These are phyloP conservation scores for Fraxinus anomala DNA, from an alignment of 257 asterid genomes.

Conservation along the genomic window DNA sequence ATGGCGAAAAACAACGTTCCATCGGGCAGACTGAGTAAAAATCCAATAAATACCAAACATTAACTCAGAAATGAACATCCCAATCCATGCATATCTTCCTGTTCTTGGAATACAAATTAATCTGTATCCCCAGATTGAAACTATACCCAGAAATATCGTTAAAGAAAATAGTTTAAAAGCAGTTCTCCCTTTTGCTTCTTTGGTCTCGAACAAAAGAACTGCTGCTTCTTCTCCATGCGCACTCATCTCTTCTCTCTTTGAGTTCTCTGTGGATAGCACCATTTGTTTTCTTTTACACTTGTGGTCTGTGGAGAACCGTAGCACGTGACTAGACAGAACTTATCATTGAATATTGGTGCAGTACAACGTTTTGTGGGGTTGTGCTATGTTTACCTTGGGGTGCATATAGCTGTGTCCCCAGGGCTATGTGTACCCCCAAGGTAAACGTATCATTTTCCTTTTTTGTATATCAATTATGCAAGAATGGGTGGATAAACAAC, in stretches of 20 bases:
- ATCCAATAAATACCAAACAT: conserved; percentile 66
- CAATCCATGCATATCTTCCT: conserved; percentile 59
- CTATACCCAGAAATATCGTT: conserved; percentile 39
- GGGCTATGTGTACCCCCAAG: no score
- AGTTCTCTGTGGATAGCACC: neutral
- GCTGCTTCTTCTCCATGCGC: conserved; percentile 15
- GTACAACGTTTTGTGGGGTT: no score
- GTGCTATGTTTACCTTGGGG: no score
- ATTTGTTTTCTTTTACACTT: no score
- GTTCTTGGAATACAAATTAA: conserved; percentile 39
- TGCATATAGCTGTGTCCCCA: no score
- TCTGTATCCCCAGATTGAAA: conserved; percentile 49
- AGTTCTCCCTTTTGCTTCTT: conserved; percentile 36
- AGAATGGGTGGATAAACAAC: no score
- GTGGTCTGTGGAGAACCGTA: neutral
- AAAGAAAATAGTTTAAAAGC: conserved; percentile 31
- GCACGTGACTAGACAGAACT: no score
- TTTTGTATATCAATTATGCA: no score
- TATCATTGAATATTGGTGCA: no score
- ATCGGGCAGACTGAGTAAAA: conserved; percentile 60
- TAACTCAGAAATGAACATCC: conserved; percentile 51
- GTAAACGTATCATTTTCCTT: no score
- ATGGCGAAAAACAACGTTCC: conserved; percentile 44
- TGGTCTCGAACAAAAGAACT: conserved; percentile 56
- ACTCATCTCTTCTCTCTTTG: conserved; percentile 23